Base-by-base conservation (phyloP, 352 stramenopile species). In the Phytophthora citrophthora region DNA sequence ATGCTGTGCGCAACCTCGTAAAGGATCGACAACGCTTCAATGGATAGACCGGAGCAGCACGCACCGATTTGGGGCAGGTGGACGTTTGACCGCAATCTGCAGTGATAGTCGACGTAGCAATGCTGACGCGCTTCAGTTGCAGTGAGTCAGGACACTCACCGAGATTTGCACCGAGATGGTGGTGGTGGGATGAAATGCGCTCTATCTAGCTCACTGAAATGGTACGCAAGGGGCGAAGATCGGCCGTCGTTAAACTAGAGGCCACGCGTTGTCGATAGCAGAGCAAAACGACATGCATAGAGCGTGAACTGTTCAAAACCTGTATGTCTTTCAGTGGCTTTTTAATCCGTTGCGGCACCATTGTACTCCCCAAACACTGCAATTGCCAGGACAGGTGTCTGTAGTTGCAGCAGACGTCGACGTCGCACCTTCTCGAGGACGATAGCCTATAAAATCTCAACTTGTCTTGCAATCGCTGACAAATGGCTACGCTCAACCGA, bases 151-250 rank as follows among this genome's bases (percentile, higher is more conserved):
- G 32, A 59, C 51, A 47, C 31, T 63, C 32, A 41, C n/a, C 34
- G 48, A 59, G 44, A 61, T 62, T 20, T 60, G 16, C 63, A 63
- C 53, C 46, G 46, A 69, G 64, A 69, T 69, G 59, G 54, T 65
- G 49, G 39, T 16, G 10, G 36, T 12, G 52, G 20, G 49, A 65
- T 57, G 36, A 46, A 13, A 40, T 64, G 24, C 64, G 54, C 65
- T 65, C 65, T 73, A 73, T 69, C 27, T 32, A 47, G 31, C 8
- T 34, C 29, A 46, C 54, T 27, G 16, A 34, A 41, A 34, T 45
- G 54, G 64, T 39, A 73, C 58, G 64, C 52, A 60, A 69, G 59
- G 45, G 24, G 55, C 0, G 13, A 34, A 65, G 46, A 51, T 59
- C 8, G 62, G 62, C 26, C 41, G 4, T 34, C 3, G 58, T 65